Evolutionary conservation across 495 filamentous ascomycete species (phyloP), one percentile per base, ranked within the genome.

Genomic region (Neurospora sp.): DNA sequence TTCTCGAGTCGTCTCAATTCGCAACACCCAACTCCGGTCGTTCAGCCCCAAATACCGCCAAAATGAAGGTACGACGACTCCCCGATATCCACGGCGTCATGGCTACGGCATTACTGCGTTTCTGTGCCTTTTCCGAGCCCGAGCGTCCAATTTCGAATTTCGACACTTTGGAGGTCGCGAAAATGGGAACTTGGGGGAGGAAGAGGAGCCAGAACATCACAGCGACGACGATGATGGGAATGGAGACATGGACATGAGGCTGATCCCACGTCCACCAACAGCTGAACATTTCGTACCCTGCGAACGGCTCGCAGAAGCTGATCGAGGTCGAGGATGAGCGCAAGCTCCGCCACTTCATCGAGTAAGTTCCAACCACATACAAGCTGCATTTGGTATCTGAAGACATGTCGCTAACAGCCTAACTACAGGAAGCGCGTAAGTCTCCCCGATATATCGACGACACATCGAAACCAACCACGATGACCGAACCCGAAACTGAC

Each of bases 281-380:
- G 92, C 88, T 97, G 89, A 97, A 97, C 90, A 95, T 97, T 87
- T 96, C 93, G 85, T 94, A 93, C 89, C 96, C 96, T 80, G 92
- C 94, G 88, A 98, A 98, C 88, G 96, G 96, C 90, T 93, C 93
- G 79, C 96, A 99, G 86, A 99, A 99, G 88, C 90, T 99, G 78
- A 91, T 99, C 87, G 96, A 99, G 82, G 87, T 99, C 79, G 96
- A 98, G 83, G 96, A 99, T 91, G 96, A 99, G 85, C 94, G 95
- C 87, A 87, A 87, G 85, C 76, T 89, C 76, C 83, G 86, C 79
- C 83, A 85, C 81, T 88, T 89, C 83, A 84, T 86, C 80, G 87
- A 88, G 81, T 88, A 88, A 80, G 83, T 83, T 31, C 31, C 77
- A 79, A 78, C 41, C 75, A 77, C 27, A 40, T 71, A 49, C 18